phyloP scores from a whole-genome alignment of 2,329 filamentous ascomycete species.

The Purpureocillium lavendulum region DNA sequence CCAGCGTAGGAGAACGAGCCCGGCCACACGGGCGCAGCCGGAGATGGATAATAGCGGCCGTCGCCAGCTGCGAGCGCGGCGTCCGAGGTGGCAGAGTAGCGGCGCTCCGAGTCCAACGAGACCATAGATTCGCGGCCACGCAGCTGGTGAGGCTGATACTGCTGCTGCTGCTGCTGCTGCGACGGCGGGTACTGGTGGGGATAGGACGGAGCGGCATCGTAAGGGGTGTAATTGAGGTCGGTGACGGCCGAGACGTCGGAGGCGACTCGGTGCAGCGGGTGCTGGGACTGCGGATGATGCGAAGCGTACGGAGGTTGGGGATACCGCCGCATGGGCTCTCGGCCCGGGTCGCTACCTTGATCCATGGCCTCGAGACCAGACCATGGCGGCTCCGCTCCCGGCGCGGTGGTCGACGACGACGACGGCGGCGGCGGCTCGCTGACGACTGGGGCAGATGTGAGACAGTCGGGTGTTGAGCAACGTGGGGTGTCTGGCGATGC shows the following conservation, averaged over 20 bases:
- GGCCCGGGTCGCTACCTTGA: conserved; percentile 19
- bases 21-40: conserved; percentile 14
- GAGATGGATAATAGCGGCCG: conserved; percentile 10
- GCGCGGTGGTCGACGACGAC: no score
- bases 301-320: no score
- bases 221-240: conserved; percentile 16
- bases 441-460: no score
- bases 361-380: conserved; percentile 16
- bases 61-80: conserved; percentile 5
- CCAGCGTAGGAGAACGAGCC: conserved; percentile 18
- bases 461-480: no score
- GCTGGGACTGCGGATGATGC: background rate
- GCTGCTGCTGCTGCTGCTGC: no score
- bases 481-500: no score
- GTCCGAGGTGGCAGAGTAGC: conserved; percentile 8
- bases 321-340: conserved; percentile 15
- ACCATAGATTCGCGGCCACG: conserved; percentile 16
- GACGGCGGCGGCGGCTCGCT: no score
- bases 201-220: conserved; percentile 13
- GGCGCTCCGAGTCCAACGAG: conserved; percentile 7
- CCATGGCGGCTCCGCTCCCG: conserved; percentile 12
- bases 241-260: conserved; percentile 25
- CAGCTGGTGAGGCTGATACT: conserved; percentile 11
- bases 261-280: conserved; percentile 19
- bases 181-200: no score